Base-by-base conservation (phyloP, 139 green algal species). In the Tetradesmus obliquus region DNA sequence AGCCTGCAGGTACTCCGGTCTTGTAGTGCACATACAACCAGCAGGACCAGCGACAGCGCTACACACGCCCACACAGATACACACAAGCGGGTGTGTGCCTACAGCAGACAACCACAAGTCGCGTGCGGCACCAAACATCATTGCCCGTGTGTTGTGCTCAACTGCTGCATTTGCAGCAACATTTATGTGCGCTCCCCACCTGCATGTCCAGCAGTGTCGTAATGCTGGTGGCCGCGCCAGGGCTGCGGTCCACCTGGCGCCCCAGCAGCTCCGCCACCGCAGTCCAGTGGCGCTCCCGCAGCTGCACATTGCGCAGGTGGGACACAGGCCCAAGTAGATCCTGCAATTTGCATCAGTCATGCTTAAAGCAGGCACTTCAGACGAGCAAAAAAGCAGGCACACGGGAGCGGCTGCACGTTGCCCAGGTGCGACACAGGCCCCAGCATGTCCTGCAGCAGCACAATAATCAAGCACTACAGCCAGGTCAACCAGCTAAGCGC, bases 251-350 rank as follows among this genome's bases (percentile, higher is more conserved):
- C 4, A 93, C 62, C 19, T 87, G 55, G 9, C 71, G 22, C 2
- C 89, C 84, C n/a, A 96, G 71, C 24, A 87, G 69, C 17, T 93
- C 94, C 32, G 95, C 90, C 15, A 97, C 91, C 90, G 97, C 97
- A 55, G 88, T 85, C 96, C 96, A 98, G 93, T 98, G 97, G 3
- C 96, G 88, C 79, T 97, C 93, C 89, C 94, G 95, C 22, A 98
- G 82, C 66, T 93, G 69, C 0, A 82, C 51, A 91, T 98, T 98
- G 69, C 95, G 93, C 91, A 98, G 92, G 9, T 91, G 88, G 2
- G 88, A 22, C 55, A 98, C 91, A 24, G 97, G 87, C 5, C 96
- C 96, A 53, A 98, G 79, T 5, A 82, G 24, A 6, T 79, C 82
- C 82, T 89, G 53, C 72, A 82, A 45, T 45, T 45, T 45, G 32